These are phyloP conservation scores for Penicillium sp. DNA, from an alignment of 2,329 filamentous ascomycete genomes.

Conservation along the genomic window DNA sequence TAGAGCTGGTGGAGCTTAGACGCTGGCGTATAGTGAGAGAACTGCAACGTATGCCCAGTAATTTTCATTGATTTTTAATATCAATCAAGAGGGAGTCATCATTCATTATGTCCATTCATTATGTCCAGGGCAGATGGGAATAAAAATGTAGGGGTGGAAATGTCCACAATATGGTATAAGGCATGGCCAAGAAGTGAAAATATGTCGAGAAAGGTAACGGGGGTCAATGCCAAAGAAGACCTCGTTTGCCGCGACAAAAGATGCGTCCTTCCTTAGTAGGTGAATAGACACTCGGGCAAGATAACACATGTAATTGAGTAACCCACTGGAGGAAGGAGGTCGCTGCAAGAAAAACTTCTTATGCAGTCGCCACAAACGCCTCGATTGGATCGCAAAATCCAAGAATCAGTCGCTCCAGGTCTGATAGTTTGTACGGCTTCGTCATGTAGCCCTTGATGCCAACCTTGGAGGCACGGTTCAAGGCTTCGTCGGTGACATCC, in stretches of 20 bases:
- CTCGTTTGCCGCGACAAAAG: not conserved
- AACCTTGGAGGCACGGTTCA: slow-evolving; percentile 61
- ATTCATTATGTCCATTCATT: slow-evolving; percentile 31
- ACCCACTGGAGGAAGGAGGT: not conserved
- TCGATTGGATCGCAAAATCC: slow-evolving; percentile 43
- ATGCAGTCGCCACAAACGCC: not conserved
- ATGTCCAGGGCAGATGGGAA: slow-evolving; percentile 20
- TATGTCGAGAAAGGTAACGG: slow-evolving; percentile 9
- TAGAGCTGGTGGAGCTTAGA: not conserved
- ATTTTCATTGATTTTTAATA: slow-evolving; percentile 6
- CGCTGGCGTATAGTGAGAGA: no score
- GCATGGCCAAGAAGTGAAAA: slow-evolving; percentile 17
- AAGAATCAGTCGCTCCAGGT: slow-evolving; percentile 62
- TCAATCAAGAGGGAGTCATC: slow-evolving; percentile 20
- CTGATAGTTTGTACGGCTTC: slow-evolving; percentile 66
- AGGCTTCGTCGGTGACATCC: slow-evolving; percentile 65
- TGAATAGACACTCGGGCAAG: not conserved
- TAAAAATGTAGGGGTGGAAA: slow-evolving; percentile 19
- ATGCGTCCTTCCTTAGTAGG: not conserved
- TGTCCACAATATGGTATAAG: slow-evolving; percentile 23
- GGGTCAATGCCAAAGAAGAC: slow-evolving; percentile 4
- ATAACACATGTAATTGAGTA: not conserved
- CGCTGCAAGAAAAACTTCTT: not conserved
- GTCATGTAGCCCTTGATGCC: slow-evolving; percentile 71
- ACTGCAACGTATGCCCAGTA: not conserved